Base-by-base conservation (phyloP, 495 filamentous ascomycete species). In the Aspergillus funiculosus region DNA sequence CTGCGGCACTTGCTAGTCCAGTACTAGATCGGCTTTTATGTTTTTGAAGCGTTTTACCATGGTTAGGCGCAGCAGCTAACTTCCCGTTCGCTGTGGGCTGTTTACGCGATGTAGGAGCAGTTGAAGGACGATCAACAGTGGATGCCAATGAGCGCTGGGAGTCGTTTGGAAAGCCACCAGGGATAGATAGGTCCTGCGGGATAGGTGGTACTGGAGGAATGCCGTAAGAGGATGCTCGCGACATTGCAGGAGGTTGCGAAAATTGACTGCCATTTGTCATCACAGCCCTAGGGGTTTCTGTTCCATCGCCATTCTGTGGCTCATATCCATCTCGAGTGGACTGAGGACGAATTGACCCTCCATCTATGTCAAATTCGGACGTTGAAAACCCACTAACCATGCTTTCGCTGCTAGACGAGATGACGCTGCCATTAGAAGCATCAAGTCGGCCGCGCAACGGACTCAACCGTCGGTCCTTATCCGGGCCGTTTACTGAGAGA, bases 401-500 rank as follows among this genome's bases (percentile, higher is more conserved):
- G 49, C 70, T 73, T 13, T 73, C 70, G 24, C 70, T 71, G 26
- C 68, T 68, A 5, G 65, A 69, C 9, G 66, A 72, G n/a, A 62
- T 31, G 11, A 67, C 42, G 47, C 70, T 72, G 39, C 42, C 47
- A 28, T 61, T 65, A 5, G 65, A 69, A 13, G 56, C 51, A 40
- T 66, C 62, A 14, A 67, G 50, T 32, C 62, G 64, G 20, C 60
- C 60, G 6, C 67, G 60, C 15, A 73, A 47, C 1, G 70, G 68
- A 42, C 68, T 73, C 20, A 60, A 56, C n/a, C 57, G 59, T n/a
- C 63, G 62, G n/a, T 37, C 28, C 6, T 62, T 53, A 6, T 56
- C 54, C 7, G 67, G 67, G 48, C 61, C 65, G 50, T 54, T 63
- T 19, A 68, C 80, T 2, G 79, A 80, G 11, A 87, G 74, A 17